Base-by-base conservation (phyloP, 225 moss, liverwort and hornwort genomes). In the Sphagnum tenellum region DNA sequence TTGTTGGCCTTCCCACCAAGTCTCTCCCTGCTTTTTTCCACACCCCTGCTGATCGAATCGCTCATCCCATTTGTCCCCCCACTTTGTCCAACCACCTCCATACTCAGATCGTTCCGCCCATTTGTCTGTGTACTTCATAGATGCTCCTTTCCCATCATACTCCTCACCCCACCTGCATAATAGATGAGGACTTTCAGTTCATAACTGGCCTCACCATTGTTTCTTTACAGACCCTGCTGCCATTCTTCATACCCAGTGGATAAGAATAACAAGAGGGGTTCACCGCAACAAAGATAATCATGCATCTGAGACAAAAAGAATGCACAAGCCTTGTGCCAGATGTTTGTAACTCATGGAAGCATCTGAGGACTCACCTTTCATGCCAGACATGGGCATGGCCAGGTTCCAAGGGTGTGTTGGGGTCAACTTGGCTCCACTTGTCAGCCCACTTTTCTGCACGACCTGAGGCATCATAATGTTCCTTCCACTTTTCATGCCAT, bases 31-130 rank as follows among this genome's bases (percentile, higher is more conserved):
- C 68, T 90, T 98, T 3, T 82, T 73, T 0, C 93, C 98, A 48
- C 81, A 79, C 5, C 85, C 81, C 3, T 88, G 48, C 65, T 59
- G 70, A 65, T 93, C 83, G 3, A 98, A 98, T 3, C 70, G 93
- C 63, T 98, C 98, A 49, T 98, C 98, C 98, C 98, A 98, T 29
- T 98, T 98, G 63, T 98, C 98, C n/a, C 98, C 98, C 98, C 93
- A 98, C 73, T 91, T 98, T 13, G 89, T 98, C 90, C 90, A 84
- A 3, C 63, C 72, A 14, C 81, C 82, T 4, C 73, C 78, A 2
- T 66, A 44, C 61, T 86, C 98, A 9, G 74, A 81, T 71, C 98
- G 80, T 82, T 98, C 93, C 7, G 98, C 98, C 98, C 93, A 90
- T 60, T 98, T 98, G 79, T 98, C 93, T 0, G 98, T 98, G 78